Evolutionary conservation across 2,329 filamentous ascomycete genomes (phyloP), one percentile per base, ranked within the genome.

Genomic region (Purpureocillium takamizusanense): DNA sequence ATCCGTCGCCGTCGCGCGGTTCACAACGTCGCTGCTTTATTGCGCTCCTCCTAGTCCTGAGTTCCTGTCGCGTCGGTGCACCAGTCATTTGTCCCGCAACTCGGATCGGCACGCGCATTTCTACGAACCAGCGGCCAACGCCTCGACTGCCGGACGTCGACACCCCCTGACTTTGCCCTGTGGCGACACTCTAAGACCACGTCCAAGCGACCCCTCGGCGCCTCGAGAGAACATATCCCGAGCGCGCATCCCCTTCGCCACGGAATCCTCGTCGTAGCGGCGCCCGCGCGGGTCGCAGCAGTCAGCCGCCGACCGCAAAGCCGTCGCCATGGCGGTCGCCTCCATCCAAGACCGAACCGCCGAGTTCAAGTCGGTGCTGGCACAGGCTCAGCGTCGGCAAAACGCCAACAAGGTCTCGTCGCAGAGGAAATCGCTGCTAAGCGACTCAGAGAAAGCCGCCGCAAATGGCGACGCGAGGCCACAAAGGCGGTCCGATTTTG

Each of bases 321-420:
- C 42, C 41, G 40, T 42, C 57, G 58, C 44, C 37, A 82, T 82
- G 78, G 76, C 76, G 41, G 71, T 78, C 56, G 60, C 72, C 43
- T 90, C 88, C 37, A 94, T 97, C 61, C 92, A 98, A 70, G 92
- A 98, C 69, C 86, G 92, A 56, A 98, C 92, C 41, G 76, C 80
- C 56, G 92, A 98, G 72, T 98, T 98, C 74, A 83, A 82, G 60
- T 85, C 88, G 47, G 94, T 97, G 54, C 78, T 97, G 45, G 72
- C 77, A 33, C 86, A 94, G 59, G 85, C 86, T 37, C 87, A 94
- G 64, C 84, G 82, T 56, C 77, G 81, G 46, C 80, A 92, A 54
- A 79, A 81, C 25, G 74, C 81, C 10, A 78, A 77, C 43, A 95
- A 94, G 66, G 72, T 83, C 37, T 78, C 85, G 52, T 73, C 83